phyloP scores from a whole-genome alignment of 2,329 filamentous ascomycete species.

The Microdochium nivale region DNA sequence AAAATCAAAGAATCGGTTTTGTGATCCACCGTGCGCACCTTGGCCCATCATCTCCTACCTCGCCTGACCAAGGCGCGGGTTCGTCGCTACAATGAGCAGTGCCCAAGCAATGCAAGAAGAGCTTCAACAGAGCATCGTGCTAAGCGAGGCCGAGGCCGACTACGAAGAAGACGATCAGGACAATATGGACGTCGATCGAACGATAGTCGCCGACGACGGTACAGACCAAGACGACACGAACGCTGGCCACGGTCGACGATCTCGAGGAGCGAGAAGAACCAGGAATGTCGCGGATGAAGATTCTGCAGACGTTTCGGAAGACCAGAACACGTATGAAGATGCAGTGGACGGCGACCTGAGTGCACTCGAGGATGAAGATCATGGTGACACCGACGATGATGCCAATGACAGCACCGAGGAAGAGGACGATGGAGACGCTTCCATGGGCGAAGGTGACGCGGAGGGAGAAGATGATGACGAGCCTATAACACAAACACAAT shows the following conservation, averaged over 20 bases:
- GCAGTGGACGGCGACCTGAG: slow-evolving; percentile 9
- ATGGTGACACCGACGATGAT: slow-evolving; percentile 23
- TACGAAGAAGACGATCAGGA: slow-evolving; percentile 26
- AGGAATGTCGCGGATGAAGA: slow-evolving; percentile 7
- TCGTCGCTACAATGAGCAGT: slow-evolving; percentile 32
- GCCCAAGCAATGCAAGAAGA: slow-evolving; percentile 49
- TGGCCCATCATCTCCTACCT: background rate
- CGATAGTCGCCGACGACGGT: slow-evolving; percentile 1
- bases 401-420: slow-evolving; percentile 33
- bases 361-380: slow-evolving; percentile 19
- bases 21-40: background rate
- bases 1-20: background rate
- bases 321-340: slow-evolving; percentile 5
- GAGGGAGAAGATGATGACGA: slow-evolving; percentile 7
- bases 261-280: slow-evolving; percentile 4
- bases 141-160: slow-evolving; percentile 36
- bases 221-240: slow-evolving; percentile 10
- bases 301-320: background rate
- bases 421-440: slow-evolving; percentile 27
- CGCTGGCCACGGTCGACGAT: slow-evolving; percentile 5
- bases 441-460: slow-evolving; percentile 17
- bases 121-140: slow-evolving; percentile 45
- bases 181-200: slow-evolving; percentile 14
- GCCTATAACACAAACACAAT: slow-evolving; percentile 11
- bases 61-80: slow-evolving; percentile 1